Evolutionary conservation across 768 basidiomycete species (phyloP).

Genomic region (Termitomyces sp.): DNA sequence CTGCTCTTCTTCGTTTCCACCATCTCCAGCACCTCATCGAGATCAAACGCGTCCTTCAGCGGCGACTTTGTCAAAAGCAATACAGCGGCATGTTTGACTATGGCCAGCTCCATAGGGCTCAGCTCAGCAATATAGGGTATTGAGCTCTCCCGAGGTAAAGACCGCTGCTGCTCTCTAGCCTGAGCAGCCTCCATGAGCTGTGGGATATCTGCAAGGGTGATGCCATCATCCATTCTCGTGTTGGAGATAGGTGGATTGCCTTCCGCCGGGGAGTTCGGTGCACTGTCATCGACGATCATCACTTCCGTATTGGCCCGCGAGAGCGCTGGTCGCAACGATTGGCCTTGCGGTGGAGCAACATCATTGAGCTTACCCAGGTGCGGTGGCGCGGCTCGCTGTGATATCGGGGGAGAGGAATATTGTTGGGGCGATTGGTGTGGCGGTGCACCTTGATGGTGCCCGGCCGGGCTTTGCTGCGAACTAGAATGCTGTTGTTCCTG

Average conservation of each 20-base stretch:
- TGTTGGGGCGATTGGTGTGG: conserved; percentile 25
- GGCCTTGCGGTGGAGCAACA: conserved; percentile 31
- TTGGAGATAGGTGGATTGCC: conserved; percentile 30
- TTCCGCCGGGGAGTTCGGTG: conserved; percentile 65
- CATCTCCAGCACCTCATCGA: conserved; percentile 92
- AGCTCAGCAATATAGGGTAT: conserved; percentile 84
- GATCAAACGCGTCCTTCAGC: conserved; percentile 76
- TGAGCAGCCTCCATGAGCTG: conserved; percentile 91
- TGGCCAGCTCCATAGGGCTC: conserved; percentile 77
- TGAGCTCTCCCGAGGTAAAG: conserved; percentile 71
- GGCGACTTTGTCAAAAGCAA: conserved; percentile 75
- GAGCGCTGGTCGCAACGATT: conserved; percentile 63
- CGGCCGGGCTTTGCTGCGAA: conserved; percentile 31
- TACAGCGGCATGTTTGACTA: conserved; percentile 90
- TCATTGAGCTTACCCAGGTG: conserved; percentile 37
- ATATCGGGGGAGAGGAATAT: conserved; percentile 21
- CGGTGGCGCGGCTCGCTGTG: conserved; percentile 30
- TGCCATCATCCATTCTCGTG: conserved; percentile 62
- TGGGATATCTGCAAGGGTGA: conserved; percentile 93
- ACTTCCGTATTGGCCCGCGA: conserved; percentile 82
- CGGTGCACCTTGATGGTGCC: conserved; percentile 31
- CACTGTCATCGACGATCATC: conserved; percentile 83
- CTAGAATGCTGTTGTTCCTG: conserved; percentile 36
- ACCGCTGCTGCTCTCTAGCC: conserved; percentile 84
- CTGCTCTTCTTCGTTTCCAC: conserved; percentile 90